A percentile compares a stretch with the other conserved stretches of the same genome.
phyloP scores from a whole-genome alignment of 2,329 filamentous ascomycete genomes.

The Aspergillus alliaceus region DNA sequence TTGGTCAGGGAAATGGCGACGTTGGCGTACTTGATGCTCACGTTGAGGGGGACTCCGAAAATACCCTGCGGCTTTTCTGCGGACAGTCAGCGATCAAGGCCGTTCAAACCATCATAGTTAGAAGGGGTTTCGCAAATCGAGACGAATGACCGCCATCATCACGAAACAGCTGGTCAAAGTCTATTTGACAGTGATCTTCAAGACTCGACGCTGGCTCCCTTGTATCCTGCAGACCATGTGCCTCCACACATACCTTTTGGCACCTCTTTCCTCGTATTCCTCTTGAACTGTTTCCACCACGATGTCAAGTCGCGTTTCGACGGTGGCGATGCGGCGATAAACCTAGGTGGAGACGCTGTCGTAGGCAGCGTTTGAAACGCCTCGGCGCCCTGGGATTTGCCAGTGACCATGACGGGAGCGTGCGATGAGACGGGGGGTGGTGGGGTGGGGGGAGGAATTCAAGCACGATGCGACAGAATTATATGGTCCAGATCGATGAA shows the following conservation, averaged over 20 bases:
- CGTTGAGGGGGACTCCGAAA: conserved; percentile 88
- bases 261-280: conserved; percentile 62
- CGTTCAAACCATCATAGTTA: neutral
- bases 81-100: neutral
- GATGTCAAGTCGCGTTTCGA: conserved; percentile 86
- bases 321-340: conserved; percentile 66
- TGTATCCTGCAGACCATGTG: too few species aligned
- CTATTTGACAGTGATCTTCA: too few species aligned
- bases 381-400: conserved; percentile 35
- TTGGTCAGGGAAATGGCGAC: conserved; percentile 96
- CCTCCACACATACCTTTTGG: conserved; percentile 51
- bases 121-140: too few species aligned
- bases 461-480: conserved; percentile 14
- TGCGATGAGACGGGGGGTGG: conserved; percentile 1
- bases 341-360: conserved; percentile 40
- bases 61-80: conserved; percentile 65
- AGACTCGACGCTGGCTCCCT: neutral
- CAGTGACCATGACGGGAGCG: conserved; percentile 35
- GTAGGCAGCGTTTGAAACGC: conserved; percentile 33
- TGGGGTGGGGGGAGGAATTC: too few species aligned
- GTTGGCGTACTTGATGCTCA: conserved; percentile 96
- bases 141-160: neutral
- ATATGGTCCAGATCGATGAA: conserved; percentile 4
- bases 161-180: neutral
- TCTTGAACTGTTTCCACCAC: conserved; percentile 97